Conservation (phyloP, 345 rosid genomes). For the Psidium guajava region DNA sequence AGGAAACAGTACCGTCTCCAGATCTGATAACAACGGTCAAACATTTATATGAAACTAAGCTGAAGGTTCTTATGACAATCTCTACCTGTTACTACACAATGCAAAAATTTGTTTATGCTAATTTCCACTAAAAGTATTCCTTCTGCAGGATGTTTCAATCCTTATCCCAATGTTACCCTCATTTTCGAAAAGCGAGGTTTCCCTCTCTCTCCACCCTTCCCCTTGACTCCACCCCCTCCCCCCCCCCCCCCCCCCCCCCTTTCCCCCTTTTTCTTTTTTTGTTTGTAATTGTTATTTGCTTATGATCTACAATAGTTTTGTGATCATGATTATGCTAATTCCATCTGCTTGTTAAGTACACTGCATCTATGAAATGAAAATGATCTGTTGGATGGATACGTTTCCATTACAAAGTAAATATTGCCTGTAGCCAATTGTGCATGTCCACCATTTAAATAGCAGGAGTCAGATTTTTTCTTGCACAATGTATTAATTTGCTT, state of each 20-base stretch:
- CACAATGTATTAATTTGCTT: background rate
- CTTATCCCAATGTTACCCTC: constrained; percentile 93
- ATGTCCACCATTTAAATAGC: background rate
- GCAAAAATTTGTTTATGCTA: background rate
- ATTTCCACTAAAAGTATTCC: constrained; percentile 5
- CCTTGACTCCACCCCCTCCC: background rate
- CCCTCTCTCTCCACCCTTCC: constrained; percentile 1
- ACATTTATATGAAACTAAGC: constrained; percentile 83
- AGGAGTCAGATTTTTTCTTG: background rate
- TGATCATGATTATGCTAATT: background rate
- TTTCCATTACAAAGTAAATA: background rate
- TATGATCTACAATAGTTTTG: background rate
- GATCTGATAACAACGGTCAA: constrained; percentile 81
- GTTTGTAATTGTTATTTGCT: background rate
- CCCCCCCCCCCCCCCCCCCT: too few relatives aligned
- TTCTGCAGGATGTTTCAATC: constrained; percentile 83
- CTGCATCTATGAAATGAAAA: background rate
- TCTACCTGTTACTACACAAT: background rate
- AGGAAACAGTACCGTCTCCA: constrained; percentile 62
- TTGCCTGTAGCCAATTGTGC: background rate
- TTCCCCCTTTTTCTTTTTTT: background rate
- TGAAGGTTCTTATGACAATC: constrained; percentile 44
- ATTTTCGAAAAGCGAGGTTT: constrained; percentile 86
- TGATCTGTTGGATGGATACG: background rate
- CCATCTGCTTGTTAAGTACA: background rate